phyloP scores from a whole-genome alignment of 2,329 filamentous ascomycete genomes.

The Xenoacremonium recifei region DNA sequence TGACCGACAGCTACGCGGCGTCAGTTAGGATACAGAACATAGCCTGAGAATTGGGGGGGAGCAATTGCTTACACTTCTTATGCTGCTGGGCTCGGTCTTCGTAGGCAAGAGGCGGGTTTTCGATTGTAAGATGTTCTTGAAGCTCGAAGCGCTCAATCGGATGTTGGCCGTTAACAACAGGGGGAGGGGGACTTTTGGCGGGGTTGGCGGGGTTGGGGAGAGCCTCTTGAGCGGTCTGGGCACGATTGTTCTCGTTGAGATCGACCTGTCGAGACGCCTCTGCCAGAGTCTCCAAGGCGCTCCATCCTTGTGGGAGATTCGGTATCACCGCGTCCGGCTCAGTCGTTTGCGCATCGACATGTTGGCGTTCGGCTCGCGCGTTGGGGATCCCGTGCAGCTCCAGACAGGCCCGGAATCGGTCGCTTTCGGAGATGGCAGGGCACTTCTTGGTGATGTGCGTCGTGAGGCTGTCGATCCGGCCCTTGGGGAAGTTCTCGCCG shows the following conservation, averaged over 20 bases:
- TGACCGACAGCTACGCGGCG: constrained; percentile 15
- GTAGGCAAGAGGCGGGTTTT: constrained; percentile 53
- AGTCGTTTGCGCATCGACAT: constrained; percentile 24
- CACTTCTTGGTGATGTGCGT: constrained; percentile 86
- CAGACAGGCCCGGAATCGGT: constrained; percentile 72
- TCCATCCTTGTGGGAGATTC: constrained; percentile 62
- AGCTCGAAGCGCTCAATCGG: constrained; percentile 46
- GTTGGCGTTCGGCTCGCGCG: constrained; percentile 34
- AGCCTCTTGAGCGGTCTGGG: constrained; percentile 37
- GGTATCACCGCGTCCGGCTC: constrained; percentile 27
- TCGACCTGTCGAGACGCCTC: constrained; percentile 84
- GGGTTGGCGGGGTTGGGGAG: constrained; percentile 28
- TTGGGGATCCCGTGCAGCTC: constrained; percentile 69
- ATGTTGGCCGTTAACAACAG: constrained; percentile 22
- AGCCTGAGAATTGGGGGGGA: background rate
- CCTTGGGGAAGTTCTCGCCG: constrained; percentile 87
- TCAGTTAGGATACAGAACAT: background rate
- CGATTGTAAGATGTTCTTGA: constrained; percentile 58
- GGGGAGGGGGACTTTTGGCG: too few species aligned
- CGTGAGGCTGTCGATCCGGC: constrained; percentile 78
- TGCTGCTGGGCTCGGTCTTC: constrained; percentile 32
- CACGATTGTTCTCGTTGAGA: constrained; percentile 58
- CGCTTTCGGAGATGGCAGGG: constrained; percentile 70
- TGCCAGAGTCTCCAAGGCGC: constrained; percentile 80
- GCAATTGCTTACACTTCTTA: constrained; percentile 26